Percentiles rank a stretch among this genome's conserved stretches.
Conservation (phyloP, 2,329 filamentous ascomycete species). For the Neonectria faginata region DNA sequence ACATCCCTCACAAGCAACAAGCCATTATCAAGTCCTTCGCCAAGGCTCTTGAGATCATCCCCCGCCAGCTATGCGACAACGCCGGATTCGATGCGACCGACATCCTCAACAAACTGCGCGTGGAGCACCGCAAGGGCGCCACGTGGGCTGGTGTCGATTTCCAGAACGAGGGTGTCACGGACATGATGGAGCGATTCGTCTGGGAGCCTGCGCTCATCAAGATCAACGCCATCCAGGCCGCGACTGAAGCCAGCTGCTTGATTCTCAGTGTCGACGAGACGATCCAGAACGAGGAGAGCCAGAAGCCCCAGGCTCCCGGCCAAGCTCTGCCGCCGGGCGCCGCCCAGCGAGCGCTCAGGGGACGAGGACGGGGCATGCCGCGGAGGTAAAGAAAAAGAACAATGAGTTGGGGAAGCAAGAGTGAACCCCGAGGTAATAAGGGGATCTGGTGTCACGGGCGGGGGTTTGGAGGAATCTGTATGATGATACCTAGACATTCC, state of each 20-base stretch:
- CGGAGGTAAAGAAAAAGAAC: slow-evolving; percentile 68
- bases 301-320: slow-evolving; percentile 82
- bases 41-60: slow-evolving; percentile 96
- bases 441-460: slow-evolving; percentile 33
- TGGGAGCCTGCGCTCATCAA: slow-evolving; percentile 98
- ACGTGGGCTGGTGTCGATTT: slow-evolving; percentile 98
- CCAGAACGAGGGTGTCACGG: slow-evolving; percentile 86
- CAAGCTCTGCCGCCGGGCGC: slow-evolving; percentile 82
- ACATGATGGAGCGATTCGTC: slow-evolving; percentile 96
- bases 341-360: slow-evolving; percentile 87
- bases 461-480: slow-evolving; percentile 50
- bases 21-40: slow-evolving; percentile 97
- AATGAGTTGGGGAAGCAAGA: slow-evolving; percentile 35
- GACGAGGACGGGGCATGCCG: slow-evolving; percentile 89
- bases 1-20: slow-evolving; percentile 95
- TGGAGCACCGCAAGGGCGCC: slow-evolving; percentile 94
- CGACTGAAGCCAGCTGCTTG: slow-evolving; percentile 93
- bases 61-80: slow-evolving; percentile 97
- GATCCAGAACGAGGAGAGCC: slow-evolving; percentile 96
- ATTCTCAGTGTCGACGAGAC: slow-evolving; percentile 98
- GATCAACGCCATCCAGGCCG: slow-evolving; percentile 96
- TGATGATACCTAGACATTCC: slow-evolving; percentile 52
- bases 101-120: slow-evolving; percentile 94
- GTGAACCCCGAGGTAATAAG: slow-evolving; percentile 34
- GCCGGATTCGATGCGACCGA: slow-evolving; percentile 98